These are phyloP conservation scores for Xylariaceae sp. DNA, from an alignment of 2,329 filamentous ascomycete species.

Conservation along the genomic window DNA sequence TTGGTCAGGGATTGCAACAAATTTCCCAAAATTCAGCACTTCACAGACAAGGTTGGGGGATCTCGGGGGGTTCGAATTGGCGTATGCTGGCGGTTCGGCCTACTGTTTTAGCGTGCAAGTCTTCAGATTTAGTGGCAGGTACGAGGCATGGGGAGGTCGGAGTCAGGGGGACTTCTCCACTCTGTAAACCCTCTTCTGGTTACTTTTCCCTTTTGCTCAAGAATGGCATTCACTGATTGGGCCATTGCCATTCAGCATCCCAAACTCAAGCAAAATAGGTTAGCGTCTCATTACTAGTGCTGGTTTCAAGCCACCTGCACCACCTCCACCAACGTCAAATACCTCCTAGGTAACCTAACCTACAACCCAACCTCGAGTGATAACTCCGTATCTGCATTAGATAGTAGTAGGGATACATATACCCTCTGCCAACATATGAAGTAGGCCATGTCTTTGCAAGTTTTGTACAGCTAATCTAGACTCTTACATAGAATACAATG, in stretches of 20 bases:
- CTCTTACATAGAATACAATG: too few species aligned
- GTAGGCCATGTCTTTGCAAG: too few species aligned
- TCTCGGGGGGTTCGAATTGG: not conserved
- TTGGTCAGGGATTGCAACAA: slow-evolving; percentile 20
- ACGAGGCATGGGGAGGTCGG: not conserved
- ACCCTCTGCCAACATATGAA: too few species aligned
- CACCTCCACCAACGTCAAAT: too few species aligned
- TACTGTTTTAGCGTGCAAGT: not conserved
- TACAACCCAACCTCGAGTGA: too few species aligned
- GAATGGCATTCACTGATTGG: not conserved
- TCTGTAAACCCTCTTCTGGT: not conserved
- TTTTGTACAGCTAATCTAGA: too few species aligned
- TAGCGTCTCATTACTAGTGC: not conserved
- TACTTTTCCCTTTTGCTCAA: not conserved
- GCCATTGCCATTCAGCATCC: not conserved
- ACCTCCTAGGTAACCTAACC: too few species aligned
- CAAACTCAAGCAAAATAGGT: not conserved
- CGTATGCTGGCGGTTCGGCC: not conserved
- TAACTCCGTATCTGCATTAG: too few species aligned
- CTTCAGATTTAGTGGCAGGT: not conserved
- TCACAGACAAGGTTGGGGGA: not conserved
- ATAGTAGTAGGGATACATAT: too few species aligned
- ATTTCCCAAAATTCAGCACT: slow-evolving; percentile 15
- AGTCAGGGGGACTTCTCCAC: not conserved
- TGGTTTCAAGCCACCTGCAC: too few species aligned